Evolutionary conservation across 2,329 filamentous ascomycete species (phyloP), one percentile per base, ranked within the genome.

Genomic region (Paraphoma chrysanthemicola): DNA sequence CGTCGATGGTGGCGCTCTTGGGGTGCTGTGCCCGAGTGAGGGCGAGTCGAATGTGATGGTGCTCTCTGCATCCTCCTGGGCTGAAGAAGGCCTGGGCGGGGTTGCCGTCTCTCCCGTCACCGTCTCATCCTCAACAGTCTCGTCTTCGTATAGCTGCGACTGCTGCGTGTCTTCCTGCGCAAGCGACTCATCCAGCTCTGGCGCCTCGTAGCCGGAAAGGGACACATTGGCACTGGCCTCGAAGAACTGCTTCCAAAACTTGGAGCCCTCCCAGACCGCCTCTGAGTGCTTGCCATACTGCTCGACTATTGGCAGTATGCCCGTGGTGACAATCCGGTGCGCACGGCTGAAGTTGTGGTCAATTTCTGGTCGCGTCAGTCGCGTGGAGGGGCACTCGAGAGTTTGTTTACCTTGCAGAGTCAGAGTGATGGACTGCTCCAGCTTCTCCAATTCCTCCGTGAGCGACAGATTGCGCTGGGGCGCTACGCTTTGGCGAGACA

Each of bases 201-300:
- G 83, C 72, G 96, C 93, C 73, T 97, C 94, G 77, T 99, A 97
- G 29, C 93, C 93, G 0, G 93, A 97, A 10, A 99, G 85, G 10
- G 94, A 97, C 28, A 99, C 94, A 71, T 99, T 98, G 74, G 95
- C 95, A 46, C 93, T 97, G 36, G 95, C 93, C 80, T 99, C 95
- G 78, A 99, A 99, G 82, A 99, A 99, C 81, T 98, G 93, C 79
- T 99, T 99, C 95, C 95, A 99, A 79, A 99, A 99, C 91, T 96
- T 97, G 52, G 94, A 96, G 18, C 93, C 93, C 68, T 98, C 93
- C 95, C 95, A 99, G 1, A 99, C 94, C 47, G 93, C 88, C 61
- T 89, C 90, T 1, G 95, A 98, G 73, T 98, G 91, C 64, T 96
- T 92, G 44, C 92, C 92, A 78, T 99, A 99, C 72, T 96, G 90